These are phyloP conservation scores for Petunia hybrid DNA, from an alignment of 305 asterid genomes.

Conservation along the genomic window DNA sequence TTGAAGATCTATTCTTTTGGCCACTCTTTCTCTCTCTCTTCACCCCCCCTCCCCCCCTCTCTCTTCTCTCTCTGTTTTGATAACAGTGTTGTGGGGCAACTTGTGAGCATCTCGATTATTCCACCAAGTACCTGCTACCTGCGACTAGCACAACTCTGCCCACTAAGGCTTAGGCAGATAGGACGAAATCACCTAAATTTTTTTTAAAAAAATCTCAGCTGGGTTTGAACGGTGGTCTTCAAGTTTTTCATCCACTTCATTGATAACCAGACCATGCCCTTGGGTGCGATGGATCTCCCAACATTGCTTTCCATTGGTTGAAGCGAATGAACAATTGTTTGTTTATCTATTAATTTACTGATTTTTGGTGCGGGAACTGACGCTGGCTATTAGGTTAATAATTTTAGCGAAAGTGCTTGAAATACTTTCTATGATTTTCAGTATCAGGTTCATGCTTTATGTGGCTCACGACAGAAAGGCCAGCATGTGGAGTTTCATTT, in stretches of 20 bases:
- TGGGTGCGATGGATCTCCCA: background rate
- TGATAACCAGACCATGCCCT: no score
- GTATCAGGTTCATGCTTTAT: background rate
- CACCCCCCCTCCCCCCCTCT: no score
- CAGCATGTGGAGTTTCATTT: background rate
- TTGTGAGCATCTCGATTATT: no score
- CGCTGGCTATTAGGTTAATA: background rate
- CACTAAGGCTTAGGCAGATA: no score
- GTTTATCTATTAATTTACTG: background rate
- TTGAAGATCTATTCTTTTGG: background rate
- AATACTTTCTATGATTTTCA: background rate
- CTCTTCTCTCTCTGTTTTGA: no score
- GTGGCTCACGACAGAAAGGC: background rate
- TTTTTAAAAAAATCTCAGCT: no score
- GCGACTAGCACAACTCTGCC: no score
- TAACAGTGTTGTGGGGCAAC: no score
- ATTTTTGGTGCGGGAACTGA: background rate
- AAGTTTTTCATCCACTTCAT: no score
- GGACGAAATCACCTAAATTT: no score
- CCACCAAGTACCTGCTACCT: no score
- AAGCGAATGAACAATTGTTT: background rate
- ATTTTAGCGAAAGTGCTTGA: background rate
- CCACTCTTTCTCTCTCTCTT: background rate
- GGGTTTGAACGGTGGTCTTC: no score
- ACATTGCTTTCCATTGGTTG: slow-evolving; percentile 13